Percentiles rank a stretch among this genome's conserved stretches.
phyloP scores from a whole-genome alignment of 139 green algal genomes.

The Marvania coccoides region DNA sequence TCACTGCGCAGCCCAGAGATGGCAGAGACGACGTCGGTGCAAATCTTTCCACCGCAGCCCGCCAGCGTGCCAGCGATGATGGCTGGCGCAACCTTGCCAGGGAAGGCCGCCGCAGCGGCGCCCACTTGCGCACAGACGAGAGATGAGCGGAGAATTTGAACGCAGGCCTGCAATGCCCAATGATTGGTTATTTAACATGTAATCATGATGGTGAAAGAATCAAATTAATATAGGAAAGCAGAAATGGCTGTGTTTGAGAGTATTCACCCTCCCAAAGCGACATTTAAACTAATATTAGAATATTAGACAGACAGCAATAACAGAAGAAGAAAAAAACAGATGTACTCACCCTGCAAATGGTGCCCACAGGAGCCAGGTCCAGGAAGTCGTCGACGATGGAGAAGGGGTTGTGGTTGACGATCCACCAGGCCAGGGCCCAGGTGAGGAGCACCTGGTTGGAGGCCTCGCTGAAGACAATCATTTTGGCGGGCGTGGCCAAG shows the following conservation, averaged over 20 bases:
- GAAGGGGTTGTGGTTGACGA: slow-evolving; percentile 4
- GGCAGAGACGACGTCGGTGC: background rate
- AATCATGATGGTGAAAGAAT: too few species aligned
- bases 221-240: too few species aligned
- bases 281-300: too few species aligned
- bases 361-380: background rate
- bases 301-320: too few species aligned
- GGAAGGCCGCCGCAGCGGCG: background rate
- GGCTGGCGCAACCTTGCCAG: background rate
- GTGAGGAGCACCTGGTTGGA: slow-evolving; percentile 1
- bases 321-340: too few species aligned
- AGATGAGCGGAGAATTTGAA: background rate
- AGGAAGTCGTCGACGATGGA: background rate
- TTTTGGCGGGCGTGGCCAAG: background rate
- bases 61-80: background rate
- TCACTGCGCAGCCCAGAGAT: background rate
- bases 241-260: too few species aligned
- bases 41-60: slow-evolving; percentile 5
- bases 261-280: too few species aligned
- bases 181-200: too few species aligned
- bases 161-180: background rate
- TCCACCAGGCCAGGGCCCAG: background rate
- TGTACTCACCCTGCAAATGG: too few species aligned
- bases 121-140: background rate
- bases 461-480: background rate